Evolutionary conservation across 2,329 filamentous ascomycete genomes (phyloP).

Genomic region (Zymoseptoria pseudotritici): DNA sequence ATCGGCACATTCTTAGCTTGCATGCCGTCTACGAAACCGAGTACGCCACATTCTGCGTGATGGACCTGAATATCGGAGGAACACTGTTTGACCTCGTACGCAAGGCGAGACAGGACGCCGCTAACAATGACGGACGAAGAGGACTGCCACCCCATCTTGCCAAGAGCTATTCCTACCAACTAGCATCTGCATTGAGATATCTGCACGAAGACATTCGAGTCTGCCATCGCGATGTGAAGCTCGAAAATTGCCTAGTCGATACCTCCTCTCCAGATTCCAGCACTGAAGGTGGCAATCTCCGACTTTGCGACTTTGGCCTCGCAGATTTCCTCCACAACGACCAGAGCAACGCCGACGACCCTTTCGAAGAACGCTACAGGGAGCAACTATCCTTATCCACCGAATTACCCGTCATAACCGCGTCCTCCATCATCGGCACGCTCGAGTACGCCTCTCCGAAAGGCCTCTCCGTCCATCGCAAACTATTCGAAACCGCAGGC

Average conservation of each 20-base stretch:
- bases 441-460: constrained; percentile 50
- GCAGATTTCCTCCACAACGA: constrained; percentile 58
- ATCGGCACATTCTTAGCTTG: constrained; percentile 55
- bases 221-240: constrained; percentile 61
- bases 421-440: constrained; percentile 49
- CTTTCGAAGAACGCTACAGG: constrained; percentile 3
- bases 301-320: constrained; percentile 63
- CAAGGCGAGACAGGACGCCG: constrained; percentile 38
- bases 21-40: constrained; percentile 59
- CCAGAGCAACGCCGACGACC: constrained; percentile 14
- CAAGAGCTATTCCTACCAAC: constrained; percentile 54
- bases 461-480: constrained; percentile 35
- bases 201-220: constrained; percentile 60
- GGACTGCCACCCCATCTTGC: constrained; percentile 46
- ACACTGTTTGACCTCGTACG: constrained; percentile 58
- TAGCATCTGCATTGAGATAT: constrained; percentile 58
- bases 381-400: constrained; percentile 12
- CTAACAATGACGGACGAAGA: constrained; percentile 21
- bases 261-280: constrained; percentile 43
- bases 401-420: constrained; percentile 16
- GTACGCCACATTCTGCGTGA: constrained; percentile 63
- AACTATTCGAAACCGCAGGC: constrained; percentile 47
- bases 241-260: constrained; percentile 61
- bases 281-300: constrained; percentile 47
- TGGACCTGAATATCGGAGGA: constrained; percentile 55